Evolutionary conservation across 2,329 filamentous ascomycete species (phyloP), one percentile per base, ranked within the genome.

Genomic region (Passalora sequoiae): DNA sequence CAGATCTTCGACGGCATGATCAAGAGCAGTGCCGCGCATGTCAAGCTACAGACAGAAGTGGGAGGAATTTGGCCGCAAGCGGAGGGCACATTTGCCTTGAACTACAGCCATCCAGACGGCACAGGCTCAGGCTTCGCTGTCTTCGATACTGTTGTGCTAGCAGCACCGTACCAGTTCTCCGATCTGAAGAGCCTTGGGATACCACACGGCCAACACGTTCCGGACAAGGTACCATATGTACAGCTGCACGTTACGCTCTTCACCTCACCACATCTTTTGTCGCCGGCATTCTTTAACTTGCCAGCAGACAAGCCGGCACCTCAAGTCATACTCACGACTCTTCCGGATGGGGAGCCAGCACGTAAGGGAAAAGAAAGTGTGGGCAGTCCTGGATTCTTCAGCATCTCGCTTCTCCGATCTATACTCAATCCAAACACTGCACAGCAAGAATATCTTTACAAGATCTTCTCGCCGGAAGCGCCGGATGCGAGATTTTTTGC

Each of bases 201-300:
- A 44, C 62, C 64, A 8, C 59, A 63, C 1, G 62, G 68, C 9
- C 36, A 55, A 41, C 71, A 76, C 22, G 65, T 69, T 3, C 88
- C 94, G 1, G 84, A 92, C 53, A 65, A 77, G 33, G 82, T 96
- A n/a, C 85, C 87, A 0, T 98, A 96, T 62, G 86, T 88, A 2
- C 77, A 78, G 36, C 75, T 97, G 0, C 84, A 97, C 59, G 91
- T 96, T 40, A 97, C 91, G 0, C 77, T 97, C 1, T 91, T 98
- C 58, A 75, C 89, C 0, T 86, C 88, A 0, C 81, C 86, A 0
- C 78, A 81, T 55, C 74, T 69, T n/a, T 75, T 94, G n/a, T 81
- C 78, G 15, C 76, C 84, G 0, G 64, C 64, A 2, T 89, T 81
- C 61, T 97, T 97, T 71, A 78, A 79, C 43, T 72, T 94, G 1